Percentiles rank a stretch among this genome's conserved stretches.
Evolutionary conservation across 441 rosid species (phyloP).

Genomic region (Erodium moschatum): DNA sequence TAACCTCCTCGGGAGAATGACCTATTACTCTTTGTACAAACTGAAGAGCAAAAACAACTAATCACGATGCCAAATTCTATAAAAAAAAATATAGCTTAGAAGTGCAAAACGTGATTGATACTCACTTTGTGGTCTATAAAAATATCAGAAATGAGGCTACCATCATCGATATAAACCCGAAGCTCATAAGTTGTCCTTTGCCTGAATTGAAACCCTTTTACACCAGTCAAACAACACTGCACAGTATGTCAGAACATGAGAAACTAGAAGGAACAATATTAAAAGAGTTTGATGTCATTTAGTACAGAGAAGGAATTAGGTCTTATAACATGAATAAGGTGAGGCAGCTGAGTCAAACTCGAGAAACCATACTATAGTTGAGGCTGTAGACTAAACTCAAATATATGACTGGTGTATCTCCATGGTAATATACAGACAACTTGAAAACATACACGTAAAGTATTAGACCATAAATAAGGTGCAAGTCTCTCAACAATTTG

Average conservation of each 20-base stretch:
- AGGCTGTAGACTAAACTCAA: no score
- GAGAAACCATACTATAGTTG: not conserved
- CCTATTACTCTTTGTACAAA: slow-evolving; percentile 70
- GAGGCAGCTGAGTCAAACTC: no score
- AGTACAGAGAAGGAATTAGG: no score
- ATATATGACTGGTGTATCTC: no score
- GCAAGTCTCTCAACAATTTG: no score
- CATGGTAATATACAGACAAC: no score
- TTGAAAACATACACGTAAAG: no score
- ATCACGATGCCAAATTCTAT: not conserved
- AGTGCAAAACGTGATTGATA: slow-evolving; percentile 18
- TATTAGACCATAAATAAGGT: no score
- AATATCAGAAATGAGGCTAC: slow-evolving; percentile 87
- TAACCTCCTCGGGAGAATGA: slow-evolving; percentile 62
- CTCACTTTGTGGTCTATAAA: slow-evolving; percentile 69
- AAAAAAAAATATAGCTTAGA: not conserved
- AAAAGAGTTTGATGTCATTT: no score
- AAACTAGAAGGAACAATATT: no score
- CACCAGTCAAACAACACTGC: slow-evolving; percentile 89
- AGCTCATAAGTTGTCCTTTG: slow-evolving; percentile 60
- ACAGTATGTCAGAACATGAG: slow-evolving; percentile 18
- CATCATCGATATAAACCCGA: slow-evolving; percentile 71
- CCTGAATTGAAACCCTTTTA: slow-evolving; percentile 65
- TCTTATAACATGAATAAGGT: no score
- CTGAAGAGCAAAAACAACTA: slow-evolving; percentile 31